Percentiles rank a stretch among this genome's conserved stretches.
phyloP scores from a whole-genome alignment of 805 yeast genomes.

The Lipomyces spencermartinsiae region DNA sequence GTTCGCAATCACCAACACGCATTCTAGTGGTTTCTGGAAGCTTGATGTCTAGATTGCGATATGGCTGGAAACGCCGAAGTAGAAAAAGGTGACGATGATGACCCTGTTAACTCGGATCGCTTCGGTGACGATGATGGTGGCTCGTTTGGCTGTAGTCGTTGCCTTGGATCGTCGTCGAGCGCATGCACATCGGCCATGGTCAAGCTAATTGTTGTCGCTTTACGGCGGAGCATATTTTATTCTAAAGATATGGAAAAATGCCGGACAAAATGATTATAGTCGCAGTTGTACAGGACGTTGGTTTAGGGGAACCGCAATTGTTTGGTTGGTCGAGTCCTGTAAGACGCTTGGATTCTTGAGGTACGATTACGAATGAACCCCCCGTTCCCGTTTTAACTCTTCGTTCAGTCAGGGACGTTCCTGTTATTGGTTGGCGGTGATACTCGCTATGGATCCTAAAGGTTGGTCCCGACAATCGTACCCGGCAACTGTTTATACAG shows the following conservation, averaged over 20 bases:
- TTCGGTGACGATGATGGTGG: background rate
- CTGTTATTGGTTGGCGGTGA: no score
- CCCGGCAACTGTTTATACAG: no score
- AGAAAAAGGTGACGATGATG: slow-evolving; percentile 7
- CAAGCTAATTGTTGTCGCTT: slow-evolving; percentile 34
- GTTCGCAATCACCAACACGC: background rate
- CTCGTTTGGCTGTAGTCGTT: slow-evolving; percentile 2
- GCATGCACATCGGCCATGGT: slow-evolving; percentile 37
- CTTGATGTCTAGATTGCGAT: background rate
- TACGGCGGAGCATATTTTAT: slow-evolving; percentile 33
- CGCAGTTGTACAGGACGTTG: no score
- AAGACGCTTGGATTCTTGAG: no score
- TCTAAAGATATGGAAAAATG: background rate
- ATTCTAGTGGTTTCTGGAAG: background rate
- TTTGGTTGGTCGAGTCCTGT: no score
- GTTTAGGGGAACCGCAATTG: no score
- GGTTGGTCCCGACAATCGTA: no score
- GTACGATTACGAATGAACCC: no score
- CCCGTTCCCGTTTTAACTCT: no score
- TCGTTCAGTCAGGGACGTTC: no score
- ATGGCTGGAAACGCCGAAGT: background rate
- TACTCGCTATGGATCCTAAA: no score
- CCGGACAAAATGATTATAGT: background rate
- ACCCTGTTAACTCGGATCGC: slow-evolving; percentile 3
- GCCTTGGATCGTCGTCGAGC: slow-evolving; percentile 32